Conservation (phyloP, 805 yeast species). For the Wickerhamiella brachini region DNA sequence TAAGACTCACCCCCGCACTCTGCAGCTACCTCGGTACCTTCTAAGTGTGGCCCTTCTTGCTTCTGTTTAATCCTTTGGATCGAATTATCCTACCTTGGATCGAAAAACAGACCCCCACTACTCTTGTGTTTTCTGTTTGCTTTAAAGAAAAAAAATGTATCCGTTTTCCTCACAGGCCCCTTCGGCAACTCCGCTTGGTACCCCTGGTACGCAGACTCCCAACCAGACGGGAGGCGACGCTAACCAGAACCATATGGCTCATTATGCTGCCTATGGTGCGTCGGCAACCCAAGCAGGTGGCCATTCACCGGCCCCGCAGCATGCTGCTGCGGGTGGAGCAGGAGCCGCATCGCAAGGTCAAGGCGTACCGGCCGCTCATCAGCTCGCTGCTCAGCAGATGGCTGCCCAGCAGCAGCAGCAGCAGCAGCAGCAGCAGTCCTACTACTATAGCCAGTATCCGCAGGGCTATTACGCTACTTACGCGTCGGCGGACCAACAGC, state of each 20-base stretch:
- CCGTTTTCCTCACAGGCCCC: constrained; percentile 3
- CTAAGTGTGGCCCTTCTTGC: background rate
- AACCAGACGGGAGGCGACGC: background rate
- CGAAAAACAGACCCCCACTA: background rate
- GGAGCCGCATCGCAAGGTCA: constrained; percentile 23
- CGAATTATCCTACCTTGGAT: background rate
- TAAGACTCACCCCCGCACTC: background rate
- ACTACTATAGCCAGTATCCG: constrained; percentile 1
- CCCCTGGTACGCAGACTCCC: background rate
- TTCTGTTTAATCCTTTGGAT: background rate
- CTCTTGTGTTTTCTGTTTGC: background rate
- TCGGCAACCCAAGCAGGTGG: constrained; percentile 21
- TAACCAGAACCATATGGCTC: background rate
- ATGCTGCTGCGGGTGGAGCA: constrained; percentile 2
- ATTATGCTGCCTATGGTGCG: background rate
- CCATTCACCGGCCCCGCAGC: constrained; percentile 12
- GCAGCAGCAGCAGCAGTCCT: constrained; percentile 8
- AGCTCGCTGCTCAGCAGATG: constrained; percentile 9
- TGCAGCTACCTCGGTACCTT: background rate
- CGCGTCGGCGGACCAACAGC: background rate
- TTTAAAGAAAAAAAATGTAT: constrained; percentile 1
- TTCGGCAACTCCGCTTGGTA: background rate
- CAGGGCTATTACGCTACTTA: background rate
- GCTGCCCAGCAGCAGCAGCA: constrained; percentile 6
- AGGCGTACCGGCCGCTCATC: constrained; percentile 11